These are phyloP conservation scores for Graphium sp. DNA, from an alignment of 2,329 filamentous ascomycete genomes.

Conservation along the genomic window DNA sequence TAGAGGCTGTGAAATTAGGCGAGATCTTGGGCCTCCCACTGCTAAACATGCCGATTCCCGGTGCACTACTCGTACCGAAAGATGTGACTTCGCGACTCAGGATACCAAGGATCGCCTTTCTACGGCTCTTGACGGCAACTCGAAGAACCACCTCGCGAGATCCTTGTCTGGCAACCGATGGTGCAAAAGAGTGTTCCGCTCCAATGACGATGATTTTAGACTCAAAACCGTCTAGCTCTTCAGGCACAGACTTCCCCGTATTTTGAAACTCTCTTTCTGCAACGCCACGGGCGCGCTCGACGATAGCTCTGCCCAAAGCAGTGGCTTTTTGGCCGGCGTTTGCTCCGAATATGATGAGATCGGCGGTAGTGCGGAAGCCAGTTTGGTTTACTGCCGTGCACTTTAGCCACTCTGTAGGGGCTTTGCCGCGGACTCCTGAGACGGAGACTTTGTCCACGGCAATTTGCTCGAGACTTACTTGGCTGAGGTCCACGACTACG, in stretches of 20 bases:
- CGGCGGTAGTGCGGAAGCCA: conserved; percentile 1
- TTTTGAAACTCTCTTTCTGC: conserved; percentile 1
- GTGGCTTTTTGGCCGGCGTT: conserved; percentile 2
- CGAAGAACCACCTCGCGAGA: conserved; percentile 2
- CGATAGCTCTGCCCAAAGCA: conserved; percentile 1
- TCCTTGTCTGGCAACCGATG: neutral
- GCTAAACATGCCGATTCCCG: conserved; percentile 2
- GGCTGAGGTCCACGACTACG: conserved; percentile 3
- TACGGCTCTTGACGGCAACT: conserved; percentile 1
- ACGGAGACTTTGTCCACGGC: conserved; percentile 1
- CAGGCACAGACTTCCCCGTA: neutral
- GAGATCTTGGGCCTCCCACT: conserved; percentile 3
- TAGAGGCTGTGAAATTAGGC: conserved; percentile 1
- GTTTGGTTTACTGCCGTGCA: conserved; percentile 3
- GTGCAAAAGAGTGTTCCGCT: conserved; percentile 2
- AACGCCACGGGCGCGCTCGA: neutral
- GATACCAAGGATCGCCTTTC: neutral
- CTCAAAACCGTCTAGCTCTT: conserved; percentile 1
- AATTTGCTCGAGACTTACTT: conserved; percentile 1
- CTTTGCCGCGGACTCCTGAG: conserved; percentile 1
- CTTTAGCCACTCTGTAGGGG: conserved; percentile 3
- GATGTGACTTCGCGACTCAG: conserved; percentile 2
- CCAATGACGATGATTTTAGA: conserved; percentile 4
- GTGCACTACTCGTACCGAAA: conserved; percentile 3
- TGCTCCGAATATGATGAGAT: conserved; percentile 2